These are phyloP conservation scores for Globisporangium irregulare DNA, from an alignment of 352 stramenopile species.

Conservation along the genomic window DNA sequence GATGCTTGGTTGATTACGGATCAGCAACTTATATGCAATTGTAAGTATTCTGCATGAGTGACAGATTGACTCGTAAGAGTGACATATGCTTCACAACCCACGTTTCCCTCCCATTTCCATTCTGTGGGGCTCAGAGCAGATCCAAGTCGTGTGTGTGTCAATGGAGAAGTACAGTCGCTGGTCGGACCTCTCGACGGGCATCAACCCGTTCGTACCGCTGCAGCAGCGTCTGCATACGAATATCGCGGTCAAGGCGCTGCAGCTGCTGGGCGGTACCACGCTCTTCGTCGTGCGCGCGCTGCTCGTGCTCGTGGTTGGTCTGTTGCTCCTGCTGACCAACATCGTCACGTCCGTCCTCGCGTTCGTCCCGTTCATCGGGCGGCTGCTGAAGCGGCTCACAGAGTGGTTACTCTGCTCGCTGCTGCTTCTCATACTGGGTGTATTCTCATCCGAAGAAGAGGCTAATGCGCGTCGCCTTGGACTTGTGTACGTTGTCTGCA, in stretches of 20 bases:
- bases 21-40: not conserved
- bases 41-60: not conserved
- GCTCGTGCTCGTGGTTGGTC: slow-evolving; percentile 38
- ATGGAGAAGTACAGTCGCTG: slow-evolving; percentile 89
- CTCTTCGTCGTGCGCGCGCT: slow-evolving; percentile 52
- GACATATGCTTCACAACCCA: not conserved
- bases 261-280: slow-evolving; percentile 40
- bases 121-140: not conserved
- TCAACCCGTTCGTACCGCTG: slow-evolving; percentile 86
- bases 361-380: slow-evolving; percentile 63
- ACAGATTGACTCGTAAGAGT: not conserved
- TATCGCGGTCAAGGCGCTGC: slow-evolving; percentile 34
- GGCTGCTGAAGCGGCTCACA: slow-evolving; percentile 58
- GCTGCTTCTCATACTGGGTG: slow-evolving; percentile 57
- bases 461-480: slow-evolving; percentile 76
- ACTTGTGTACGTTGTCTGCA: slow-evolving; percentile 33
- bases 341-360: slow-evolving; percentile 52
- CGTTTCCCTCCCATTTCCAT: not conserved
- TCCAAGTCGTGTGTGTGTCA: not conserved
- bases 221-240: slow-evolving; percentile 50
- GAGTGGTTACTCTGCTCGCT: slow-evolving; percentile 76
- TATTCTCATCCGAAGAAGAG: slow-evolving; percentile 63
- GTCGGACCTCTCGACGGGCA: slow-evolving; percentile 81
- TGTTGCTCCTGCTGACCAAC: slow-evolving; percentile 47
- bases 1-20: not conserved